Evolutionary conservation across 83 land plant species (phyloP).

Genomic region (Isoetes engelmannii): DNA sequence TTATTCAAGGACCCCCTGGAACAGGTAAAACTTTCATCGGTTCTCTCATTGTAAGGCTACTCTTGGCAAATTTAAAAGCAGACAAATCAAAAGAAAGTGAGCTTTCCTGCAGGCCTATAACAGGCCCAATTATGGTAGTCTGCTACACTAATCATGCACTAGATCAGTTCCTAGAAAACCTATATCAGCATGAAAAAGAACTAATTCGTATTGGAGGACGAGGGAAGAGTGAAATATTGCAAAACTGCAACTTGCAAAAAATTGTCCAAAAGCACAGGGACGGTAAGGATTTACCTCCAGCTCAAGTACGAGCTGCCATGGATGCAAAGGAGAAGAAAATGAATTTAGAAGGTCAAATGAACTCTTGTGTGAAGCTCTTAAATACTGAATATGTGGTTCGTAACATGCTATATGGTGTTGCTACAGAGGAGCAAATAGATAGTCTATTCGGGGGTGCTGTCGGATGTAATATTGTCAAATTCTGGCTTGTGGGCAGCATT

Average conservation of each 20-base stretch:
- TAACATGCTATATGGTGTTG: constrained; percentile 7
- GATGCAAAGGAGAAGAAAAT: background rate
- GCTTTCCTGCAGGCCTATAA: no score
- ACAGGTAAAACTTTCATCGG: constrained; percentile 28
- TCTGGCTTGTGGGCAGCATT: constrained; percentile 13
- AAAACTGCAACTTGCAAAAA: background rate
- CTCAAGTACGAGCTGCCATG: background rate
- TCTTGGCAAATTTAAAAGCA: constrained; percentile 4
- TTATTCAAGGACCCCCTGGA: constrained; percentile 30
- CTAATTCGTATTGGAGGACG: constrained; percentile 18
- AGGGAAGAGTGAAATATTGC: constrained; percentile 7
- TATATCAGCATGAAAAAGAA: constrained; percentile 9
- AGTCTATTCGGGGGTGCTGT: background rate
- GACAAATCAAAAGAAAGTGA: background rate
- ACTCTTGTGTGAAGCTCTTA: background rate
- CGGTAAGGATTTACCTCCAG: constrained; percentile 1
- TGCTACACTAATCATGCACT: constrained; percentile 24
- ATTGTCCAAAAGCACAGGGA: background rate
- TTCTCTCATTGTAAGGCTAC: constrained; percentile 3
- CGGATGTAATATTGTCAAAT: constrained; percentile 1
- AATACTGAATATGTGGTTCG: background rate
- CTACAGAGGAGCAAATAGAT: constrained; percentile 18
- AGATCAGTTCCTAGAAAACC: constrained; percentile 20
- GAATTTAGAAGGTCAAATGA: constrained; percentile 5
- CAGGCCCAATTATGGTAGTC: constrained; percentile 11